Base-by-base conservation (phyloP, 2,329 filamentous ascomycete genomes). In the Lithohypha guttulata region DNA sequence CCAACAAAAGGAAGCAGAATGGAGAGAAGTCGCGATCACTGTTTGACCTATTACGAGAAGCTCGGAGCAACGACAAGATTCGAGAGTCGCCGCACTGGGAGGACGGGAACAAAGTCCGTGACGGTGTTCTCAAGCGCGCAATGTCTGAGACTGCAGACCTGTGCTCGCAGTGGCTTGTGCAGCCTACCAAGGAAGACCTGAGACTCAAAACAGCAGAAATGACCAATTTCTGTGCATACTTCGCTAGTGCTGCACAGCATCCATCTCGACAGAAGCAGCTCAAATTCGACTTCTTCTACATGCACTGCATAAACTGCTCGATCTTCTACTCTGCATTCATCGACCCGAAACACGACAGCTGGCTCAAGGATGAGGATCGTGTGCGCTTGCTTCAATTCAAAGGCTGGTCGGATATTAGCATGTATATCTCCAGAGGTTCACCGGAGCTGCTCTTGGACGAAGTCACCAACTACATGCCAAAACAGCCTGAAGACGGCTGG, bases 281-380 rank as follows among this genome's bases (percentile, higher is more conserved):
- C 34, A 86, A 81, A 55, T 77, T 84, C 55, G 87, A 94, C 56
- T 95, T 95, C 58, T 91, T 79, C 64, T 68, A 66, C 54, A 86
- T 87, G 52, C 87, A 95, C 59, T 75, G 77, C 52, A 63, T 89
- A 49, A 95, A 81, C 54, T 66, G 68, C 8, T 79, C 79, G n/a
- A 75, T 93, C 48, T 91, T 89, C 63, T 69, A 84, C 48, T 65
- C 68, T 4, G 56, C 68, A 6, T 69, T 94, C 55, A 8, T 52
- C 14, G 19, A 30, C 13, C 2, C 17, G n/a, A 21, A 28, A 21
- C 61, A 62, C 8, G 69, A 69, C 47, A 48, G 66, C 25, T 91
- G 73, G 71, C 66, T 86, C 29, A 66, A 75, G 0, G 54, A 61
- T 0, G 64, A 66, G 6, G 64, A 66, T 33, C 89, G 87, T 55